Percentiles rank a stretch among this genome's conserved stretches.
Evolutionary conservation across 768 basidiomycete species (phyloP).

Genomic region (Sporobolomyces phaffii): DNA sequence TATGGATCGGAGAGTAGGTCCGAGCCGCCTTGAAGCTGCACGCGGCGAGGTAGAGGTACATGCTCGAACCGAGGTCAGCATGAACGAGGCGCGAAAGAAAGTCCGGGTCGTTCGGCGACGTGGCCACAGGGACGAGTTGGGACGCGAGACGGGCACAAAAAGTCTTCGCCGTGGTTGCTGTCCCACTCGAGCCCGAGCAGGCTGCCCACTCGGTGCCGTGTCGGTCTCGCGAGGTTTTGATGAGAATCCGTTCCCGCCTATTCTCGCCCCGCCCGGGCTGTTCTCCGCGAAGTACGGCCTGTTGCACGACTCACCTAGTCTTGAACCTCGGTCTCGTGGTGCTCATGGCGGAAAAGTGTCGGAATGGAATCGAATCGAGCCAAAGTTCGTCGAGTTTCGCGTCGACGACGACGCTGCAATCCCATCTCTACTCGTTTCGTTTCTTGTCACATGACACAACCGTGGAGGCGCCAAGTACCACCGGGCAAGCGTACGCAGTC

Average conservation of each 20-base stretch:
- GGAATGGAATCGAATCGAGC: no score
- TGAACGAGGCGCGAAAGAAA: background rate
- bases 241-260: background rate
- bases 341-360: background rate
- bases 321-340: conserved; percentile 16
- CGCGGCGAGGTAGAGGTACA: background rate
- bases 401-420: background rate
- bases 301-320: conserved; percentile 5
- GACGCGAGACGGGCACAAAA: no score
- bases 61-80: background rate
- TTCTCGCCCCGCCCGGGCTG: background rate
- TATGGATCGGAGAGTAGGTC: conserved; percentile 51
- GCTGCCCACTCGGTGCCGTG: no score
- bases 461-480: background rate
- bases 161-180: no score
- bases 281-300: background rate
- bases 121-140: no score
- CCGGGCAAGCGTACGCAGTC: background rate
- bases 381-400: background rate
- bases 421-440: background rate
- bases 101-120: no score
- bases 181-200: no score
- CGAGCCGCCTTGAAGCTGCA: conserved; percentile 38
- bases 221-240: background rate
- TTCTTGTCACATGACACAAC: background rate